Evolutionary conservation across 192 early-diverging fungal species (phyloP).

Genomic region (Rhizophagus sp.): DNA sequence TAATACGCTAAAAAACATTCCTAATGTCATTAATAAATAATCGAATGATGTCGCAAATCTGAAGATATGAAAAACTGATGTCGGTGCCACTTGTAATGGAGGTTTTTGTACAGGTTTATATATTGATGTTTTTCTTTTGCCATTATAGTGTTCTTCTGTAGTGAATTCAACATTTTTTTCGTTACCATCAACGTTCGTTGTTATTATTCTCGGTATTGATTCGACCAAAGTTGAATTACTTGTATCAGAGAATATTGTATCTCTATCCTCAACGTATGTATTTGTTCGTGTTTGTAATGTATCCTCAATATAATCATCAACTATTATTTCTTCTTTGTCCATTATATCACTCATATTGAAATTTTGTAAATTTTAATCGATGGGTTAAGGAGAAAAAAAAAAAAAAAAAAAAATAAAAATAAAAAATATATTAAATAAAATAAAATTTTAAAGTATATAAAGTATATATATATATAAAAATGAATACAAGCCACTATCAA

Average conservation of each 20-base stretch:
- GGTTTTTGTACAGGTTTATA: slow-evolving; percentile 19
- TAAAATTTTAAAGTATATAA: no score
- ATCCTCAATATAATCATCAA: not conserved
- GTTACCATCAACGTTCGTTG: not conserved
- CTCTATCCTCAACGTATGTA: not conserved
- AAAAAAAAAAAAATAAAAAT: not conserved
- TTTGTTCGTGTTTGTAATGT: not conserved
- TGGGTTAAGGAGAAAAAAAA: not conserved
- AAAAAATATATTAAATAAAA: no score
- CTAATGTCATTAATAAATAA: slow-evolving; percentile 21
- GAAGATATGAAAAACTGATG: slow-evolving; percentile 30
- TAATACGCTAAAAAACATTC: slow-evolving; percentile 7
- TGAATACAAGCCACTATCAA: no score
- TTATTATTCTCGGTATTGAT: not conserved
- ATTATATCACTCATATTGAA: not conserved
- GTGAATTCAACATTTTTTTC: not conserved
- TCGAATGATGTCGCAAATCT: slow-evolving; percentile 17
- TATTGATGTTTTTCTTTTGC: slow-evolving; percentile 11
- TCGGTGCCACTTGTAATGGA: not conserved
- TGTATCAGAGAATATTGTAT: not conserved
- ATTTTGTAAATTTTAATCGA: no score
- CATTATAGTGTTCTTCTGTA: not conserved
- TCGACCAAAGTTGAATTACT: not conserved
- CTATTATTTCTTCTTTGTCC: not conserved
- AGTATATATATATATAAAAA: no score